These are phyloP conservation scores for Lachancea lanzarotensis DNA, from an alignment of 805 yeast species.

Conservation along the genomic window DNA sequence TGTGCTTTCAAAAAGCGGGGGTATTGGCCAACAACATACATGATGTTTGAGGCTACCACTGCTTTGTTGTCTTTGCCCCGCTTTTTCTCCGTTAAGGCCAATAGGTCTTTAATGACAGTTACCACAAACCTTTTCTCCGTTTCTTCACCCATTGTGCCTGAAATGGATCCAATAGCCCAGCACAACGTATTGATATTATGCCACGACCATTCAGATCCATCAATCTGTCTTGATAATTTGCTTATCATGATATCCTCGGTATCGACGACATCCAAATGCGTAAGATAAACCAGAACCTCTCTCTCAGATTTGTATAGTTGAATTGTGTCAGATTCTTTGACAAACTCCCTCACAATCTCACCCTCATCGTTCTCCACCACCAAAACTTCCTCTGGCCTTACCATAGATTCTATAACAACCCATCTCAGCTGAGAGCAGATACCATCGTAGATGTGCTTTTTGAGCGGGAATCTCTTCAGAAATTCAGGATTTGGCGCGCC, in stretches of 20 bases:
- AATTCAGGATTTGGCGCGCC: constrained; percentile 85
- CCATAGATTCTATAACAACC: constrained; percentile 97
- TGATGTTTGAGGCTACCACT: constrained; percentile 97
- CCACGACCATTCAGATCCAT: constrained; percentile 99
- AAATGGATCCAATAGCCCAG: constrained; percentile 99
- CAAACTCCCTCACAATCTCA: constrained; percentile 95
- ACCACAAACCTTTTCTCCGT: constrained; percentile 93
- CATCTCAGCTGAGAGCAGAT: constrained; percentile 77
- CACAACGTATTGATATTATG: constrained; percentile 93
- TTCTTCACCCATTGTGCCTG: constrained; percentile 98
- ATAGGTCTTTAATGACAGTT: constrained; percentile 83
- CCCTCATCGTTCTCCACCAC: constrained; percentile 98
- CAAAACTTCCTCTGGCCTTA: constrained; percentile 94
- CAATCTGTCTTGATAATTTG: constrained; percentile 86
- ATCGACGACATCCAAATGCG: constrained; percentile 91
- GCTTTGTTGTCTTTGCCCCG: constrained; percentile 98
- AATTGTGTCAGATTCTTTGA: constrained; percentile 94
- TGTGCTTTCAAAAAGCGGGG: constrained; percentile 97
- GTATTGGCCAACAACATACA: constrained; percentile 99
- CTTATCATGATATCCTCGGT: constrained; percentile 91
- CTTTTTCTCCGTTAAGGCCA: constrained; percentile 90
- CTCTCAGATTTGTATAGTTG: constrained; percentile 92
- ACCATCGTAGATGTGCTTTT: constrained; percentile 77
- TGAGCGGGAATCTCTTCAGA: constrained; percentile 70
- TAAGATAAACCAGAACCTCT: constrained; percentile 88